These are phyloP conservation scores for Anthostomella pinea DNA, from an alignment of 2,329 filamentous ascomycete genomes.

Conservation along the genomic window DNA sequence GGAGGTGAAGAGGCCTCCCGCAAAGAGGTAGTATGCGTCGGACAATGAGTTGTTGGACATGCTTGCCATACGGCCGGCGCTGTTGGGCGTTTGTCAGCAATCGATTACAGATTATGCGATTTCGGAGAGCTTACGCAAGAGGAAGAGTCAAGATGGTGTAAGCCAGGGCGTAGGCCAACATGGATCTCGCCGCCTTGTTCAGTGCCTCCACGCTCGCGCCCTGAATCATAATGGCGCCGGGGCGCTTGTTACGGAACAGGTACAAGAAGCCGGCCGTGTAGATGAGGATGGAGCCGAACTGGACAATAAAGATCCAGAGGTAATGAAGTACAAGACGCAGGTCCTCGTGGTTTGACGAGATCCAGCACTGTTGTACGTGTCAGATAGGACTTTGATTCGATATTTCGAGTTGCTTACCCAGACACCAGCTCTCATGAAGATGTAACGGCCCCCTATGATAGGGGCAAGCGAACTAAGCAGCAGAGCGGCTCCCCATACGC, in stretches of 20 bases:
- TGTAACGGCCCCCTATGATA: conserved; percentile 37
- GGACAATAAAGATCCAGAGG: conserved; percentile 52
- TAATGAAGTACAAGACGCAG: conserved; percentile 52
- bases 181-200: conserved; percentile 43
- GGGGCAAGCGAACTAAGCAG: conserved; percentile 44
- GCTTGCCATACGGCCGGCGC: conserved; percentile 46
- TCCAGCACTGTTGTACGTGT: conserved; percentile 46
- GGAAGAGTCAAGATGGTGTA: conserved; percentile 51
- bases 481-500: conserved; percentile 42
- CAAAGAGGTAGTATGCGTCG: conserved; percentile 34
- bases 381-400: no score
- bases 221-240: conserved; percentile 13
- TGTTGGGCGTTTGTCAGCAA: conserved; percentile 3
- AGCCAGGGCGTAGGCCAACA: conserved; percentile 49
- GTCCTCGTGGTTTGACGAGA: conserved; percentile 41
- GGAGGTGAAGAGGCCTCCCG: conserved; percentile 32
- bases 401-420: conserved; percentile 41
- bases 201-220: conserved; percentile 17
- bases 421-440: conserved; percentile 49
- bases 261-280: conserved; percentile 40
- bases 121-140: conserved; percentile 33
- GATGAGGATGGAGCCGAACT: conserved; percentile 49
- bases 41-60: conserved; percentile 41
- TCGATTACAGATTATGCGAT: neutral
- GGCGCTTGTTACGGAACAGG: conserved; percentile 20